phyloP scores from a whole-genome alignment of 2,329 filamentous ascomycete species.

The Colletotrichum sp. region DNA sequence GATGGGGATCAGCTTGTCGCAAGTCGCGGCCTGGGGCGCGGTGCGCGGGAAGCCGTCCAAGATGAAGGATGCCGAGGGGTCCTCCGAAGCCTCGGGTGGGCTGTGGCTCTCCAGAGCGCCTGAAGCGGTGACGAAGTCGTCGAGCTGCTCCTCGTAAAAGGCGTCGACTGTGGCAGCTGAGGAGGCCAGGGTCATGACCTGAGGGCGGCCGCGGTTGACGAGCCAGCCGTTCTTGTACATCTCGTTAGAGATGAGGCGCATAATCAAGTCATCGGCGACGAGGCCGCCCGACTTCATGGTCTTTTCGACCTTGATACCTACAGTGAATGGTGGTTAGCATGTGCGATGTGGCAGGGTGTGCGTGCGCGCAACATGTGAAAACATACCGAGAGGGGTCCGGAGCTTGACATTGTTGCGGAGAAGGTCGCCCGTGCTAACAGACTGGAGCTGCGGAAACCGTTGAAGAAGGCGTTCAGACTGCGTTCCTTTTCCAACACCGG shows the following conservation, averaged over 20 bases:
- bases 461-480: constrained; percentile 88
- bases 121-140: constrained; percentile 46
- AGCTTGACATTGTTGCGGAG: constrained; percentile 91
- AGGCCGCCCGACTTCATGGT: constrained; percentile 88
- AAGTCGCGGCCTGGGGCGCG: constrained; percentile 75
- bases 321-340: background rate
- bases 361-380: background rate
- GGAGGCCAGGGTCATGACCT: constrained; percentile 59
- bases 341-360: background rate
- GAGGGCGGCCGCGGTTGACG: constrained; percentile 42
- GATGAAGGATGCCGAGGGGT: constrained; percentile 86
- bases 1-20: constrained; percentile 87
- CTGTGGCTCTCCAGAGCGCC: constrained; percentile 41
- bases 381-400: constrained; percentile 81
- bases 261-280: constrained; percentile 90
- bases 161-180: constrained; percentile 40
- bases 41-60: constrained; percentile 97
- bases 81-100: constrained; percentile 60
- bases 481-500: constrained; percentile 97
- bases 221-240: constrained; percentile 88
- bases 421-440: constrained; percentile 93
- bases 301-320: constrained; percentile 88
- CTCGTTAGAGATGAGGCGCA: constrained; percentile 91
- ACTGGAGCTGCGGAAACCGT: constrained; percentile 85
- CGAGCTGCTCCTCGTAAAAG: constrained; percentile 33